Evolutionary conservation across 2,329 filamentous ascomycete species (phyloP).

Genomic region (Lachnellula suecica): DNA sequence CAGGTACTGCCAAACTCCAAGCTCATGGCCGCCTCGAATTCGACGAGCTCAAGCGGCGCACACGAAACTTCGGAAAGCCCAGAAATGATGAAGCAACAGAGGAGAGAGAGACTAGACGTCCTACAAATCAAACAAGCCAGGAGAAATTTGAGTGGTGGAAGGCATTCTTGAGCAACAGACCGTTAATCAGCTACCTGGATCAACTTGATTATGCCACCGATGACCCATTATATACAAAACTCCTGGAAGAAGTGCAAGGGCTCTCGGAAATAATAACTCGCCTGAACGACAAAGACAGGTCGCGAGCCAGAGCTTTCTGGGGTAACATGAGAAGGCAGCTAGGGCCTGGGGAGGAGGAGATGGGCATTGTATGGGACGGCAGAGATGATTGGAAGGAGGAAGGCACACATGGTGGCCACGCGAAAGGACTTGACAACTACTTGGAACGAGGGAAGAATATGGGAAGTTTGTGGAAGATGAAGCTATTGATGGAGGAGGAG

Average conservation of each 20-base stretch:
- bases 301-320: constrained; percentile 22
- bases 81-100: neutral
- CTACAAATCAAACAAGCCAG: constrained; percentile 5
- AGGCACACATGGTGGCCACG: neutral
- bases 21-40: neutral
- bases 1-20: neutral
- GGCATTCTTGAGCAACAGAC: constrained; percentile 15
- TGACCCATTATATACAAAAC: constrained; percentile 7
- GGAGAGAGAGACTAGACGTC: neutral
- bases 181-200: constrained; percentile 19
- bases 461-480: constrained; percentile 3
- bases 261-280: neutral
- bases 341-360: constrained; percentile 3
- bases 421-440: neutral
- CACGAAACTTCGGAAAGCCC: neutral
- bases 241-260: constrained; percentile 15
- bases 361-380: neutral
- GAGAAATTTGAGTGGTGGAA: constrained; percentile 16
- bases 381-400: neutral
- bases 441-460: neutral
- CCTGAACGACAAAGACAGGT: constrained; percentile 9
- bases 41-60: neutral
- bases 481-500: neutral
- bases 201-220: constrained; percentile 5
- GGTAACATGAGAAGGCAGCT: constrained; percentile 17